Base-by-base conservation (phyloP, 2,329 filamentous ascomycete species). In the Setomelanomma holmii region DNA sequence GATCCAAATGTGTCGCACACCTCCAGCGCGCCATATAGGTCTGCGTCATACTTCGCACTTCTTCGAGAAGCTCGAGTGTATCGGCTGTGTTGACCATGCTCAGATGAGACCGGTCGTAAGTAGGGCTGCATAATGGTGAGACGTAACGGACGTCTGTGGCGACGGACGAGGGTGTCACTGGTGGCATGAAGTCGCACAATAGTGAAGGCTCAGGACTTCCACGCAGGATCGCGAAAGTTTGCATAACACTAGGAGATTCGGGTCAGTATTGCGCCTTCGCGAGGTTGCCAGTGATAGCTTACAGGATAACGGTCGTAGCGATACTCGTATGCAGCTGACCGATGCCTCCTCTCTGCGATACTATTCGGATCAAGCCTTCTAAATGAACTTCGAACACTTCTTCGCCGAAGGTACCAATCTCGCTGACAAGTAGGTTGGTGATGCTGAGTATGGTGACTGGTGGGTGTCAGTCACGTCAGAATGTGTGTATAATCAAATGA, bases 401-500 rank as follows among this genome's bases (percentile, higher is more conserved):
- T 17, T 71, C 67, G 8, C 69, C 60, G n/a, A 54, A 56, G 11
- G 62, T 55, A 5, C 71, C 67, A 40, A 70, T 56, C 19, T 72
- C 69, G 45, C 71, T 71, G 19, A 69, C 49, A 2, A 74, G 62
- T 16, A 74, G 63, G 45, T 73, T 54, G 7, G 70, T 39, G 35
- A 73, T 72, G 46, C 67, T 69, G 16, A 73, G 39, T 17, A 72
- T 67, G 1, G 64, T 71, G 14, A 33, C 43, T 45, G 30, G 5
- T 22, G 11, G 17, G 17, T 2, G 14, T 45, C n/a, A 45, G 43
- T 23, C 1, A 39, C 22, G 16, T 30, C 6, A 17, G n/a, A n/a
- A n/a, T n/a, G n/a, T n/a, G n/a, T 34, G n/a, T 17, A 16, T 4
- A 10, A 14, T 35, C 6, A 16, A 20, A 33, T 16, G 6, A 40